phyloP scores from a whole-genome alignment of 495 filamentous ascomycete species.

The Neurospora sp. region DNA sequence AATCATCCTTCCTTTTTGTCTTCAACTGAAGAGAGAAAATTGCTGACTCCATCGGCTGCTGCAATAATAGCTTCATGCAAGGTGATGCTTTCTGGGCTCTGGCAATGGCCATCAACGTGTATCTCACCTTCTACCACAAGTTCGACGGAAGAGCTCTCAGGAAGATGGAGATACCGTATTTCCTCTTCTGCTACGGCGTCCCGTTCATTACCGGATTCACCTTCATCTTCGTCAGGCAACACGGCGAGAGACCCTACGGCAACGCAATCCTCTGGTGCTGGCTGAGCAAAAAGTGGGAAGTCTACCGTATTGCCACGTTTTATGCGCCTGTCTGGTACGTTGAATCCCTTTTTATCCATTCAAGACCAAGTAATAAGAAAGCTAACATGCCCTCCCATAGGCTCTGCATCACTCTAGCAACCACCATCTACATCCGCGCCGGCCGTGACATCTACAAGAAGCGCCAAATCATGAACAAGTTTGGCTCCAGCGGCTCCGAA shows the following conservation, averaged over 20 bases:
- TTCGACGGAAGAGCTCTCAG: conserved; percentile 59
- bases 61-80: conserved; percentile 53
- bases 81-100: conserved; percentile 74
- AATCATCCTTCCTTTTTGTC: background rate
- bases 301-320: conserved; percentile 65
- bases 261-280: conserved; percentile 82
- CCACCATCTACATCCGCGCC: conserved; percentile 63
- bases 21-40: background rate
- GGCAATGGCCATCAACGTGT: conserved; percentile 83
- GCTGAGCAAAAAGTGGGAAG: conserved; percentile 55
- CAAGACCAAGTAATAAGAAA: background rate
- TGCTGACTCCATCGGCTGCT: background rate
- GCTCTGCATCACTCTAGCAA: conserved; percentile 57
- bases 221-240: conserved; percentile 51
- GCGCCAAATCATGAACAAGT: conserved; percentile 35
- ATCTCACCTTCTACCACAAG: conserved; percentile 72
- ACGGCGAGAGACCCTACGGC: conserved; percentile 55
- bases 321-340: conserved; percentile 73
- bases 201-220: conserved; percentile 60
- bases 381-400: conserved; percentile 13
- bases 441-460: conserved; percentile 60
- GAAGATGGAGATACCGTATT: conserved; percentile 61
- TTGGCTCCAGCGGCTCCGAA: conserved; percentile 15
- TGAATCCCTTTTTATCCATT: background rate
- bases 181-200: conserved; percentile 63